Conservation (phyloP, 2,329 filamentous ascomycete species). For the Verticillium klebahnii region DNA sequence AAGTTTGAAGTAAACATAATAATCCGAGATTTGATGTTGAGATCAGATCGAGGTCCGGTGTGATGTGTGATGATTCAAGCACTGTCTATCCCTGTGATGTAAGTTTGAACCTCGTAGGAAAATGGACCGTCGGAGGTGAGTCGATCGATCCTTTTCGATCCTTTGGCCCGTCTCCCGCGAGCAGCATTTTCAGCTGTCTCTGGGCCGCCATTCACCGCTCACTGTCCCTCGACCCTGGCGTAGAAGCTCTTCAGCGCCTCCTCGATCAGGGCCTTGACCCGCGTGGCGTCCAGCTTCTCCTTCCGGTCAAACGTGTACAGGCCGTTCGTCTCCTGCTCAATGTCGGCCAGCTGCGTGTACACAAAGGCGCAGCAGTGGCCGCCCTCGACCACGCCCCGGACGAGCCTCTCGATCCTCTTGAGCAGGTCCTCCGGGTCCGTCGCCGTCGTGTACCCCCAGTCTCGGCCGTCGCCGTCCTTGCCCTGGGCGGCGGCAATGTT, state of each 20-base stretch:
- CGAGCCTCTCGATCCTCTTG: constrained; percentile 51
- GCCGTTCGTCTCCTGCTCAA: constrained; percentile 66
- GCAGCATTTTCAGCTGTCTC: too few relatives aligned
- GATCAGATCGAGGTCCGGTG: neutral
- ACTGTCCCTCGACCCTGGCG: constrained; percentile 14
- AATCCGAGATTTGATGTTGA: neutral
- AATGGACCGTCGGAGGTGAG: too few relatives aligned
- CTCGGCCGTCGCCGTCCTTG: constrained; percentile 34
- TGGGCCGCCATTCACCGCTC: neutral
- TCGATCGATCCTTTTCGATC: too few relatives aligned
- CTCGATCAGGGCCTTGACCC: constrained; percentile 55
- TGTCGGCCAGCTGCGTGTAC: constrained; percentile 61
- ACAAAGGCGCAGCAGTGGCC: constrained; percentile 59
- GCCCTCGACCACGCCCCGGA: constrained; percentile 51
- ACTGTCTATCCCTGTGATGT: neutral
- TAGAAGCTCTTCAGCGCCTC: constrained; percentile 44
- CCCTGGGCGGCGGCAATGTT: constrained; percentile 53
- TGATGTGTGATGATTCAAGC: neutral
- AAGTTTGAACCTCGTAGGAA: too few relatives aligned
- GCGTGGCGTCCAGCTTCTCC: constrained; percentile 53
- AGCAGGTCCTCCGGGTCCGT: constrained; percentile 55
- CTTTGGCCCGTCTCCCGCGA: too few relatives aligned
- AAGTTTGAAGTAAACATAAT: neutral
- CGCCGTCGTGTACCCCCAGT: constrained; percentile 68
- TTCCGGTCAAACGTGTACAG: constrained; percentile 58